These are phyloP conservation scores for Zelopaecilomyces penicillatus DNA, from an alignment of 2,329 filamentous ascomycete species.

Conservation along the genomic window DNA sequence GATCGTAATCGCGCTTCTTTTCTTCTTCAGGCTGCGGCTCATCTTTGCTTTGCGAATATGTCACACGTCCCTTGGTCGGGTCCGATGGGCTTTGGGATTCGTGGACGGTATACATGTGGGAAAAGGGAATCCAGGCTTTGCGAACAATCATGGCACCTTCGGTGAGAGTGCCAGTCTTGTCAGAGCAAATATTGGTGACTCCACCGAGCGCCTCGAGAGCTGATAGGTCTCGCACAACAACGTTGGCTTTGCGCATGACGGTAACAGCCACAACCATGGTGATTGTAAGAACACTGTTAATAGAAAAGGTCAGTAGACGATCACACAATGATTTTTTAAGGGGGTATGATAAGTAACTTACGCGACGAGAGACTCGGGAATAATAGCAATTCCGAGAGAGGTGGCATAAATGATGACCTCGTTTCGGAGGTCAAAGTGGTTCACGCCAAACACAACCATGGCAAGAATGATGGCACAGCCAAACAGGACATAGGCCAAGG, in stretches of 20 bases:
- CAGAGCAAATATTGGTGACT: constrained; percentile 65
- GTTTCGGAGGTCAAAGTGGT: constrained; percentile 41
- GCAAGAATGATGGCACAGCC: constrained; percentile 55
- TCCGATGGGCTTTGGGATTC: constrained; percentile 53
- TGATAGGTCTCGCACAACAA: constrained; percentile 57
- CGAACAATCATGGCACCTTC: constrained; percentile 63
- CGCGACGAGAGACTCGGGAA: constrained; percentile 58
- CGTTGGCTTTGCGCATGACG: constrained; percentile 55
- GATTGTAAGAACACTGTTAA: constrained; percentile 51
- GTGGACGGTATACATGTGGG: constrained; percentile 50
- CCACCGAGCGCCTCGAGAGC: constrained; percentile 62
- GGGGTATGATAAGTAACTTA: constrained; percentile 21
- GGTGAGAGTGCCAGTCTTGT: constrained; percentile 64
- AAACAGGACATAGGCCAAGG: constrained; percentile 69
- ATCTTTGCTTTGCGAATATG: constrained; percentile 32
- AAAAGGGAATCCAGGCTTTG: constrained; percentile 55
- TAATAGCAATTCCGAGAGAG: constrained; percentile 52
- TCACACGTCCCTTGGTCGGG: constrained; percentile 50
- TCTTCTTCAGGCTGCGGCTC: constrained; percentile 25
- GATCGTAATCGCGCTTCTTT: constrained; percentile 46
- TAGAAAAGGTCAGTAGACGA: constrained; percentile 9
- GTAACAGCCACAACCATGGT: constrained; percentile 60
- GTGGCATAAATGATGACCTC: constrained; percentile 52
- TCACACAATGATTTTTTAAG: not conserved
- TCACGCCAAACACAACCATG: constrained; percentile 50